A percentile compares a stretch with the other conserved stretches of the same genome.
phyloP scores from a whole-genome alignment of 371 early-diverging fungal genomes.

The Apophysomyces elegans region DNA sequence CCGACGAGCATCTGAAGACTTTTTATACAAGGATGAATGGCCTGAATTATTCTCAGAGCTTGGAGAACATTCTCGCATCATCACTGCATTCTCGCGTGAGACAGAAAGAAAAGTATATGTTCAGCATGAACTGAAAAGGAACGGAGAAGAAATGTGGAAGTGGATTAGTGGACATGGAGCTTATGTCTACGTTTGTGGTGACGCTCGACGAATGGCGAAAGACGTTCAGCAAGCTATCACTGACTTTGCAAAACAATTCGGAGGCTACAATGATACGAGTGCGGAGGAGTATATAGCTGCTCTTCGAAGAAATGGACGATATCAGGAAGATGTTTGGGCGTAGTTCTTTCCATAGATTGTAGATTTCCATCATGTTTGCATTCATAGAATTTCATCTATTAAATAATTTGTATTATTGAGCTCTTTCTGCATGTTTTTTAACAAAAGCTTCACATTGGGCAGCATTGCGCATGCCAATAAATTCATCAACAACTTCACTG shows the following conservation, averaged over 20 bases:
- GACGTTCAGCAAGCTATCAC: conserved; percentile 78
- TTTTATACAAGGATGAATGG: conserved; percentile 85
- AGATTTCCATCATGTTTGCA: conserved; percentile 1
- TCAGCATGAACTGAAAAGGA: conserved; percentile 72
- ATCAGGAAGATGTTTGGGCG: conserved; percentile 95
- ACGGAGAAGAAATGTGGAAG: conserved; percentile 69
- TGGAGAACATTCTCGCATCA: conserved; percentile 56
- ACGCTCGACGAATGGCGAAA: conserved; percentile 92
- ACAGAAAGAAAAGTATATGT: conserved; percentile 81
- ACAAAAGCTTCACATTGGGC: conserved; percentile 61
- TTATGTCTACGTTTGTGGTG: conserved; percentile 89
- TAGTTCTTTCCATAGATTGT: conserved; percentile 29
- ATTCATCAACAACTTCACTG: conserved; percentile 63
- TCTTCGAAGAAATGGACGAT: conserved; percentile 75
- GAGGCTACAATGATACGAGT: conserved; percentile 66
- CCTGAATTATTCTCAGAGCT: conserved; percentile 54
- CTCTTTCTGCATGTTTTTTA: conserved; percentile 47
- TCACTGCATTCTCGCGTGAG: conserved; percentile 87
- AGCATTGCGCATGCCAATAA: conserved; percentile 66
- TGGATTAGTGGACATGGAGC: conserved; percentile 62
- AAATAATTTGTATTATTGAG: conserved; percentile 2
- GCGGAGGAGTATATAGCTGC: conserved; percentile 77
- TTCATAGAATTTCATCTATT: not conserved
- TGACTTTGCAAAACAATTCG: conserved; percentile 65
- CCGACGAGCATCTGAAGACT: conserved; percentile 78